Evolutionary conservation across 2,329 filamentous ascomycete genomes (phyloP).

Genomic region (Acarospora socialis): DNA sequence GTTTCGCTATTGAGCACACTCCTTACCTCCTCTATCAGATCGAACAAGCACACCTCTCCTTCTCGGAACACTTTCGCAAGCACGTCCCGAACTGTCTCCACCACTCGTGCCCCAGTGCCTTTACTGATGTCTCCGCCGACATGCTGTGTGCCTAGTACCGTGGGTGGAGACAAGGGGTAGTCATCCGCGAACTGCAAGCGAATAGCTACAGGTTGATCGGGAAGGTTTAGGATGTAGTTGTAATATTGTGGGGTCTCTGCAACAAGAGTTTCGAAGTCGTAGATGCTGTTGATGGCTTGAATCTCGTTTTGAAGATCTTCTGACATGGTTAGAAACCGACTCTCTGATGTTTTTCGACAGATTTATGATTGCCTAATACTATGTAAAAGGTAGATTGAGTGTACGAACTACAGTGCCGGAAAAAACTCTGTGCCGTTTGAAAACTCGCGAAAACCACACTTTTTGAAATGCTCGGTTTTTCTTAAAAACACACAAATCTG

Average conservation of each 20-base stretch:
- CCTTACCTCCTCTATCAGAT: conserved; percentile 52
- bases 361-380: no score
- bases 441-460: no score
- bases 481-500: no score
- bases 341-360: no score
- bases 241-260: conserved; percentile 16
- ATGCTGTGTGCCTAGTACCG: conserved; percentile 63
- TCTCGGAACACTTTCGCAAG: conserved; percentile 54
- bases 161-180: conserved; percentile 64
- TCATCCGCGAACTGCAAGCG: conserved; percentile 50
- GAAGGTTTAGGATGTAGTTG: conserved; percentile 52
- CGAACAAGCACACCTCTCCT: conserved; percentile 75
- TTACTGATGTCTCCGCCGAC: conserved; percentile 52
- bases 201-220: conserved; percentile 37
- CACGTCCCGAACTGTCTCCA: conserved; percentile 54
- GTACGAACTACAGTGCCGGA: no score
- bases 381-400: no score
- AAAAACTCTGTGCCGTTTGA: no score
- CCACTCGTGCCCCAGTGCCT: conserved; percentile 57
- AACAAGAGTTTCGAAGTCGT: conserved; percentile 46
- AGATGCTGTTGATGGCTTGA: conserved; percentile 40
- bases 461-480: no score
- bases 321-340: no score
- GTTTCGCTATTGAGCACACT: conserved; percentile 24
- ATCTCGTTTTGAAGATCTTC: conserved; percentile 32